phyloP scores from a whole-genome alignment of 352 stramenopile species.

The Phytopythium helicoides region DNA sequence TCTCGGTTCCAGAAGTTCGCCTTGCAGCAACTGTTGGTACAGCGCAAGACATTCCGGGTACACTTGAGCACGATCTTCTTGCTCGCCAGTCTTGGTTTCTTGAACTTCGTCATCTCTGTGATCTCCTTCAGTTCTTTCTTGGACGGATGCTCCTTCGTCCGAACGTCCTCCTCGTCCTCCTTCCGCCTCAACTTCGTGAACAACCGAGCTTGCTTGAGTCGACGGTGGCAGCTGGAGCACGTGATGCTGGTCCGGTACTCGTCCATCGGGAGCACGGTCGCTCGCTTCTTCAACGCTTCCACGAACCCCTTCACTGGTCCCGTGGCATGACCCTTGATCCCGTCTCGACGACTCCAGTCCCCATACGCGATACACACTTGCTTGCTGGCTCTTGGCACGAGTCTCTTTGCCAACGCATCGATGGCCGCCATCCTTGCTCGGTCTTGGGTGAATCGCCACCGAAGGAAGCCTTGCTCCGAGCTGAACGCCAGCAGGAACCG shows the following conservation, averaged over 20 bases:
- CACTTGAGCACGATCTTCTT: conserved; percentile 11
- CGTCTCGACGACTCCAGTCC: conserved; percentile 8
- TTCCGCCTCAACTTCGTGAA: neutral
- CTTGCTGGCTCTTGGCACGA: conserved; percentile 1
- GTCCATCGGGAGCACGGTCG: conserved; percentile 12
- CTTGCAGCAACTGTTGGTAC: conserved; percentile 11
- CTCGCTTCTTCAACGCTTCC: conserved; percentile 8
- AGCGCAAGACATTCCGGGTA: conserved; percentile 14
- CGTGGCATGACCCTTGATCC: conserved; percentile 8
- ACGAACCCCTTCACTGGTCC: conserved; percentile 9
- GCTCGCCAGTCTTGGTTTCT: conserved; percentile 3
- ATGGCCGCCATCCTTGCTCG: neutral
- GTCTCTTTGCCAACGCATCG: conserved; percentile 5
- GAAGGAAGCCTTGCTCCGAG: conserved; percentile 1
- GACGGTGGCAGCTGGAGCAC: conserved; percentile 6
- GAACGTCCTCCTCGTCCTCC: neutral
- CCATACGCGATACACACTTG: conserved; percentile 9
- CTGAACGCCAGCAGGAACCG: conserved; percentile 6
- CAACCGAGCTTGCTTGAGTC: conserved; percentile 8
- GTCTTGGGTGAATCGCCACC: neutral
- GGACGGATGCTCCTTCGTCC: conserved; percentile 1
- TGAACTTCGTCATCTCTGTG: conserved; percentile 3
- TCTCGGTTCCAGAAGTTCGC: conserved; percentile 6
- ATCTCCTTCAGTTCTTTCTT: conserved; percentile 9
- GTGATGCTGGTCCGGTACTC: conserved; percentile 11